phyloP scores from a whole-genome alignment of 129 eudicot species.

The Oenanthe sinensis region DNA sequence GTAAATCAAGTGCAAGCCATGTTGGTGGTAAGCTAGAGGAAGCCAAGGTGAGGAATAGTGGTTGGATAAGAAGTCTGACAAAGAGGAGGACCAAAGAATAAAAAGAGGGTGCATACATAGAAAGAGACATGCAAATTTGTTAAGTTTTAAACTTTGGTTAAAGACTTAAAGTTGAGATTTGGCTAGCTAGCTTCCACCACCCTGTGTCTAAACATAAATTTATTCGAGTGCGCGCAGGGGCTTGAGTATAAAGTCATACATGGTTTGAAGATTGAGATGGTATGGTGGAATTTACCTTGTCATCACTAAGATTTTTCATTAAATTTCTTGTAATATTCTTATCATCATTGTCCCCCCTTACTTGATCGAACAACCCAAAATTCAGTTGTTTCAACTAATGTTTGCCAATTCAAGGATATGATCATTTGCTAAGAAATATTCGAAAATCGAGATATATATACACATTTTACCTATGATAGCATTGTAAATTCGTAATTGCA shows the following conservation, averaged over 20 bases:
- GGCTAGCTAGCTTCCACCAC: slow-evolving; percentile 7
- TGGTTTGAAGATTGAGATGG: slow-evolving; percentile 6
- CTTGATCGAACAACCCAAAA: too few species aligned
- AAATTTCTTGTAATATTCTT: slow-evolving; percentile 3
- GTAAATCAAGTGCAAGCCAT: slow-evolving; percentile 31
- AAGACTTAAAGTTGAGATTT: slow-evolving; percentile 3
- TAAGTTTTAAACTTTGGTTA: background rate
- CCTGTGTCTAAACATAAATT: background rate
- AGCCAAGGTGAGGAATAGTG: slow-evolving; percentile 36
- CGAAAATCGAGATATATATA: too few species aligned
- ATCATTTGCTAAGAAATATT: too few species aligned
- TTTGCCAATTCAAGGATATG: background rate
- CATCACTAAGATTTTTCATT: slow-evolving; percentile 3
- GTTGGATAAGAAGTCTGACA: slow-evolving; percentile 49
- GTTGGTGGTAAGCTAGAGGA: slow-evolving; percentile 39
- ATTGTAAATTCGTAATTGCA: too few species aligned
- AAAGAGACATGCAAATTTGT: slow-evolving; percentile 11
- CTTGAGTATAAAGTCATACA: background rate
- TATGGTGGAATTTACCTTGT: slow-evolving; percentile 7
- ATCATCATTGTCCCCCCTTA: too few species aligned
- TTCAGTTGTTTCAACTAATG: too few species aligned
- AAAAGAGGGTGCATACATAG: slow-evolving; percentile 9
- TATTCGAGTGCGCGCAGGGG: slow-evolving; percentile 11
- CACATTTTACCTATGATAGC: too few species aligned
- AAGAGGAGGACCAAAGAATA: slow-evolving; percentile 38